Base-by-base conservation (phyloP, 768 basidiomycete genomes). In the Filobasidium wieringae region DNA sequence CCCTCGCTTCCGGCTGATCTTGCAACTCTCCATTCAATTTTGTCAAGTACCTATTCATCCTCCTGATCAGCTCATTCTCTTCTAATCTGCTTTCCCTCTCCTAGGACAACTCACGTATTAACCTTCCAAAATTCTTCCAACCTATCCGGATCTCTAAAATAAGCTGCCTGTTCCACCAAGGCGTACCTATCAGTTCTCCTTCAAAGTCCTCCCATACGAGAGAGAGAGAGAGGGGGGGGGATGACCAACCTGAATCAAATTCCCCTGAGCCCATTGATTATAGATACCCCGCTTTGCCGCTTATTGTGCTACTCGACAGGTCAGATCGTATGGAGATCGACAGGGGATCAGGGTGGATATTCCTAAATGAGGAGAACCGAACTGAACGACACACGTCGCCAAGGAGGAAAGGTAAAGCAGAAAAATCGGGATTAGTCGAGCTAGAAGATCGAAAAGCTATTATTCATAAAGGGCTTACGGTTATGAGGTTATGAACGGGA, bases 261-360 rank as follows among this genome's bases (percentile, higher is more conserved):
- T 61, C 40, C 57, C 40, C 40, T 75, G 74, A 0, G 74, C 70
- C 58, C 64, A 75, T 7, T 60, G 19, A 7, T 67, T 64, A 57
- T 75, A 75, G 9, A 74, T 68, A 0, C 71, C 71, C n/a, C 58
- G 34, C 41, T 66, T 54, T n/a, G 74, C 74, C 6, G 69, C 66
- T 19, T 62, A 55, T 11, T 63, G 67, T 2, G 74, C 74, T 3
- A 72, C 55, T 7, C 68, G 58, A 55, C 74, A 75, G 19, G 68
- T 49, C 22, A 73, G 60, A 12, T 68, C 67, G 4, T 66, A 66
- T n/a, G 68, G 66, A 2, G 74, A 69, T n/a, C 72, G 68, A 49
- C 76, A 77, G 0, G 75, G 72, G 8, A 75, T 76, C 2, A 77
- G 64, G 15, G 69, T 70, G 1, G 69, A 54, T 30, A 76, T 73